Conservation (phyloP, 2,329 filamentous ascomycete genomes). For the Dactylonectria estremocensis region DNA sequence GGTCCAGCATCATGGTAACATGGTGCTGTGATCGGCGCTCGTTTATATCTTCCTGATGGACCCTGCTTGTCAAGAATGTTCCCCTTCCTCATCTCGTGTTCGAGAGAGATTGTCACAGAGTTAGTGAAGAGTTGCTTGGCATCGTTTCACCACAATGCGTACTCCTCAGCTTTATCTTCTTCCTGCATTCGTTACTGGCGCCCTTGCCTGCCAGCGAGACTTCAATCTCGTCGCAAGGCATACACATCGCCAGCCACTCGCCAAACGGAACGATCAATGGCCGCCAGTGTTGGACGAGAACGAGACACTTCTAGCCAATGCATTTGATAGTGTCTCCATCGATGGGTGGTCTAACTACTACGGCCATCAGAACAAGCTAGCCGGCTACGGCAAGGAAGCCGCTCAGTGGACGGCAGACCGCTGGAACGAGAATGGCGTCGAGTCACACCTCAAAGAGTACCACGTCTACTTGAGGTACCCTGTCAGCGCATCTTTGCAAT, state of each 20-base stretch:
- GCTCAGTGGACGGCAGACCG: slow-evolving; percentile 57
- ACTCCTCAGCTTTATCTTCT: too few relatives aligned
- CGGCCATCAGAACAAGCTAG: slow-evolving; percentile 57
- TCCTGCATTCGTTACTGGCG: slow-evolving; percentile 33
- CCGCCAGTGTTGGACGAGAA: slow-evolving; percentile 53
- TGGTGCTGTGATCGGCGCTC: too few relatives aligned
- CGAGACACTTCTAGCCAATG: slow-evolving; percentile 54
- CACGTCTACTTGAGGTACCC: slow-evolving; percentile 76
- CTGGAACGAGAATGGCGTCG: slow-evolving; percentile 56
- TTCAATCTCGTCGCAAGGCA: slow-evolving; percentile 46
- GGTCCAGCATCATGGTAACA: too few relatives aligned
- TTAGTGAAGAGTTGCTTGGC: too few relatives aligned
- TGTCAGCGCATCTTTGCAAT: slow-evolving; percentile 65
- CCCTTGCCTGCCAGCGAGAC: slow-evolving; percentile 51
- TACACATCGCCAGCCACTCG: slow-evolving; percentile 52
- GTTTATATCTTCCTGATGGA: too few relatives aligned
- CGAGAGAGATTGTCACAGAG: too few relatives aligned
- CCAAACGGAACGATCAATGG: slow-evolving; percentile 53
- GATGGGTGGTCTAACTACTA: slow-evolving; percentile 59
- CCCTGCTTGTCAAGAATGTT: too few relatives aligned
- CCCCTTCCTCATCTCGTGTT: too few relatives aligned
- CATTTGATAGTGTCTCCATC: slow-evolving; percentile 56
- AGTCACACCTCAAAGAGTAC: slow-evolving; percentile 61
- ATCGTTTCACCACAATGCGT: too few relatives aligned
- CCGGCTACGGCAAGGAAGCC: slow-evolving; percentile 55